Evolutionary conservation across 495 filamentous ascomycete species (phyloP).

Genomic region (Penicillium cinerascens): DNA sequence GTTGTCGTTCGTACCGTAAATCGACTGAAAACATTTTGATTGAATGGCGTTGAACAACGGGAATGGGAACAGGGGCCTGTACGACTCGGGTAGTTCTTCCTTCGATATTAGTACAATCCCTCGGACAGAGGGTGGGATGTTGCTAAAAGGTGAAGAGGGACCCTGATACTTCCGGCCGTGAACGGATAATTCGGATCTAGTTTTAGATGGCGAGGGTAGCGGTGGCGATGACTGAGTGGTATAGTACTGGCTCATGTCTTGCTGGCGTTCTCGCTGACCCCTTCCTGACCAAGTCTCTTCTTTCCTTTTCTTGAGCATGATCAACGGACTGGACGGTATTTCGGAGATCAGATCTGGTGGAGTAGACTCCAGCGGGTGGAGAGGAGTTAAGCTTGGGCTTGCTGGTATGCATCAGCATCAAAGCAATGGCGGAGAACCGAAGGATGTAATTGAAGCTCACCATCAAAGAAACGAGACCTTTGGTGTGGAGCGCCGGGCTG

Average conservation of each 20-base stretch:
- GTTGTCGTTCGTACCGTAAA: slow-evolving; percentile 76
- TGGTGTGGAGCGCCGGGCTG: slow-evolving; percentile 6
- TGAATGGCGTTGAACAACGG: slow-evolving; percentile 88
- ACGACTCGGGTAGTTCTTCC: slow-evolving; percentile 69
- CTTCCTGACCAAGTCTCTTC: not conserved
- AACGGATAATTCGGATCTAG: not conserved
- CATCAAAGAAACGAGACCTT: slow-evolving; percentile 28
- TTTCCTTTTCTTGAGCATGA: slow-evolving; percentile 16
- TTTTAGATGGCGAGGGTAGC: not conserved
- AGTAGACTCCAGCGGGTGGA: slow-evolving; percentile 6
- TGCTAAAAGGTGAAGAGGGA: slow-evolving; percentile 13
- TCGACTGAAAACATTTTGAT: slow-evolving; percentile 74
- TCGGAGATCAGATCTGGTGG: slow-evolving; percentile 12
- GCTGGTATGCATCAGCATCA: slow-evolving; percentile 15
- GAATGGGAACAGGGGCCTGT: slow-evolving; percentile 74
- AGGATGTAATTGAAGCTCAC: slow-evolving; percentile 19
- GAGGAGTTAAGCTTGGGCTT: slow-evolving; percentile 21
- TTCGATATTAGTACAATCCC: slow-evolving; percentile 74
- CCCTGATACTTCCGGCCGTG: not conserved
- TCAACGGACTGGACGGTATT: slow-evolving; percentile 31
- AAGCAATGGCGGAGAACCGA: not conserved
- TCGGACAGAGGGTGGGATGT: slow-evolving; percentile 45
- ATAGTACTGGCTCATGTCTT: not conserved
- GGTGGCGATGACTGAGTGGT: not conserved
- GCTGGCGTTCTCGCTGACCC: not conserved